Evolutionary conservation across 2,329 filamentous ascomycete species (phyloP).

Genomic region (Penicillium crustosum): DNA sequence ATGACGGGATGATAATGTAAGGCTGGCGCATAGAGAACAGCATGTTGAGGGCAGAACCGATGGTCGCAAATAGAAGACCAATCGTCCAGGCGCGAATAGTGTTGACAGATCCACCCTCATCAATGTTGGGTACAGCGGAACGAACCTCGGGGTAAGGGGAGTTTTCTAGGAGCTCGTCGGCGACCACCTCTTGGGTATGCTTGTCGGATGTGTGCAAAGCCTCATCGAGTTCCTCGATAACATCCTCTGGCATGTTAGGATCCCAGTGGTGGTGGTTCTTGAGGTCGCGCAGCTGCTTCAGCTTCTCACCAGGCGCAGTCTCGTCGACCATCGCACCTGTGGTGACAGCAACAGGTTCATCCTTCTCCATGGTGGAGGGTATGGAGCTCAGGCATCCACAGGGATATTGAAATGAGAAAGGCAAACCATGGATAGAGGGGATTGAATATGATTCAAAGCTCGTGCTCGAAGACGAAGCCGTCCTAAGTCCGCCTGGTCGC

Average conservation of each 20-base stretch:
- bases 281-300: conserved; percentile 53
- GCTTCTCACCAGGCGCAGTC: conserved; percentile 25
- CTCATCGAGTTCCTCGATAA: conserved; percentile 61
- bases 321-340: conserved; percentile 21
- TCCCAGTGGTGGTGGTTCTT: conserved; percentile 64
- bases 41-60: conserved; percentile 63
- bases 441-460: neutral
- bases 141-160: conserved; percentile 68
- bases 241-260: conserved; percentile 64
- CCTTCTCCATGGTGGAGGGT: conserved; percentile 19
- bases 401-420: neutral
- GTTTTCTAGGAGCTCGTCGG: conserved; percentile 63
- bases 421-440: neutral
- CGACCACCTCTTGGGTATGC: conserved; percentile 58
- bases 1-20: conserved; percentile 60
- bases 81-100: conserved; percentile 66
- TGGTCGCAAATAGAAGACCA: conserved; percentile 60
- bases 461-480: neutral
- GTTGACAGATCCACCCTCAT: conserved; percentile 64
- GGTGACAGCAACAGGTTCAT: conserved; percentile 25
- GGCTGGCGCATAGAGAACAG: conserved; percentile 59
- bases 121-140: conserved; percentile 64
- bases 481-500: conserved; percentile 18
- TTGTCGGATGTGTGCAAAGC: conserved; percentile 56
- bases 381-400: conserved; percentile 1